Evolutionary conservation across 1,139 yeast genomes (phyloP).

Genomic region (Pichia sp.): DNA sequence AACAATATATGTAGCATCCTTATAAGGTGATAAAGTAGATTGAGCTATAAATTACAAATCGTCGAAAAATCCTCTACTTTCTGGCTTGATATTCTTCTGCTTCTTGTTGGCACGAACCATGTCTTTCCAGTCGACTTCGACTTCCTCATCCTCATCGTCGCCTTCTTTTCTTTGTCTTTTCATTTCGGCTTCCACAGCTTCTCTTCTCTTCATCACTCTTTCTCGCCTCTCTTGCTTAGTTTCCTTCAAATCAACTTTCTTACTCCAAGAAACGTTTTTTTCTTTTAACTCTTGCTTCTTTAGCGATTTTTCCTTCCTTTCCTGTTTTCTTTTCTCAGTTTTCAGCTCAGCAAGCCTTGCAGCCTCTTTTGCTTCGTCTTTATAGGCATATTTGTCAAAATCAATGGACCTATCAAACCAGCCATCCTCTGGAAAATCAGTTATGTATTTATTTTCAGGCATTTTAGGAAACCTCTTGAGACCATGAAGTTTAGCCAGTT

Average conservation of each 20-base stretch:
- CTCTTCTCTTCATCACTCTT: slow-evolving; percentile 58
- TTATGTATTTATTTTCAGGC: slow-evolving; percentile 75
- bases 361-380: slow-evolving; percentile 60
- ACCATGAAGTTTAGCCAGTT: slow-evolving; percentile 73
- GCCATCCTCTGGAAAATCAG: slow-evolving; percentile 56
- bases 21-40: slow-evolving; percentile 36
- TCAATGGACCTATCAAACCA: slow-evolving; percentile 63
- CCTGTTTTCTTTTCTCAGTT: slow-evolving; percentile 35
- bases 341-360: slow-evolving; percentile 56
- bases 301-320: slow-evolving; percentile 42
- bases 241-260: slow-evolving; percentile 60
- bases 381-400: slow-evolving; percentile 63
- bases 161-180: slow-evolving; percentile 37
- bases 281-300: slow-evolving; percentile 43
- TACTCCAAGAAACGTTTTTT: slow-evolving; percentile 81
- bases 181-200: slow-evolving; percentile 56
- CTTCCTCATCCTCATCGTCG: slow-evolving; percentile 39
- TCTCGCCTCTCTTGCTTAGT: slow-evolving; percentile 58
- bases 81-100: slow-evolving; percentile 39
- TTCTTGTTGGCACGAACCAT: slow-evolving; percentile 62
- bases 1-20: neutral
- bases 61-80: slow-evolving; percentile 64
- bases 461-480: slow-evolving; percentile 80
- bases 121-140: slow-evolving; percentile 83
- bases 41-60: slow-evolving; percentile 45